Evolutionary conservation across 352 stramenopile species (phyloP).

Genomic region (Peronospora belbahrii): DNA sequence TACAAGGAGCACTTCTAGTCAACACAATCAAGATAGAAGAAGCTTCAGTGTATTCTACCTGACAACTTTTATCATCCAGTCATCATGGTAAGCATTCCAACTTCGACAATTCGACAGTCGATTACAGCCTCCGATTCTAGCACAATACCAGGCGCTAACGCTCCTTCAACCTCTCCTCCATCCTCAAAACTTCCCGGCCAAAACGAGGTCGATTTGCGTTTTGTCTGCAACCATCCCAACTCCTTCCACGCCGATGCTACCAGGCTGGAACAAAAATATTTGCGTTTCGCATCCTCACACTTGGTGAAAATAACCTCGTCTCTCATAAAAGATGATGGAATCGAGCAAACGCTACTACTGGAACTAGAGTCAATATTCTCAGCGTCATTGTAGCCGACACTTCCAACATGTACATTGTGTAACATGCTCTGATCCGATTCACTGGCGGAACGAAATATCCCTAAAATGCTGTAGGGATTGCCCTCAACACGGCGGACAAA

Average conservation of each 20-base stretch:
- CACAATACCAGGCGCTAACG: slow-evolving; percentile 32
- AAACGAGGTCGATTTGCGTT: slow-evolving; percentile 63
- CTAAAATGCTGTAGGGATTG: slow-evolving; percentile 81
- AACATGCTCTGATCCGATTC: slow-evolving; percentile 40
- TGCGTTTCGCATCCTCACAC: slow-evolving; percentile 33
- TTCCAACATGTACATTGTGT: slow-evolving; percentile 2
- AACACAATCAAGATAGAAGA: too few species aligned
- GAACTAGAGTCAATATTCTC: slow-evolving; percentile 9
- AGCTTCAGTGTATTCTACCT: neutral
- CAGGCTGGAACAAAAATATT: slow-evolving; percentile 84
- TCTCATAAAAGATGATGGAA: slow-evolving; percentile 8
- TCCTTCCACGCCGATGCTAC: slow-evolving; percentile 73
- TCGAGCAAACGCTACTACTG: slow-evolving; percentile 20
- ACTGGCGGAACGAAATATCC: slow-evolving; percentile 46
- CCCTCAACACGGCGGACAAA: slow-evolving; percentile 70
- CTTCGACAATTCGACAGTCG: slow-evolving; percentile 78
- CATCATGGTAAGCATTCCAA: slow-evolving; percentile 24
- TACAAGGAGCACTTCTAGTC: slow-evolving; percentile 66
- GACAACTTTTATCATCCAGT: slow-evolving; percentile 4
- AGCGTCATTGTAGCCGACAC: slow-evolving; percentile 4
- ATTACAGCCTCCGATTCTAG: slow-evolving; percentile 59
- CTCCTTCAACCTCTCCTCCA: slow-evolving; percentile 59
- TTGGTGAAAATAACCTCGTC: slow-evolving; percentile 3
- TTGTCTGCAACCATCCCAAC: slow-evolving; percentile 66
- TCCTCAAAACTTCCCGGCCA: slow-evolving; percentile 83